Evolutionary conservation across 2,329 filamentous ascomycete species (phyloP), one percentile per base, ranked within the genome.

Genomic region (Metarhizium sp.): DNA sequence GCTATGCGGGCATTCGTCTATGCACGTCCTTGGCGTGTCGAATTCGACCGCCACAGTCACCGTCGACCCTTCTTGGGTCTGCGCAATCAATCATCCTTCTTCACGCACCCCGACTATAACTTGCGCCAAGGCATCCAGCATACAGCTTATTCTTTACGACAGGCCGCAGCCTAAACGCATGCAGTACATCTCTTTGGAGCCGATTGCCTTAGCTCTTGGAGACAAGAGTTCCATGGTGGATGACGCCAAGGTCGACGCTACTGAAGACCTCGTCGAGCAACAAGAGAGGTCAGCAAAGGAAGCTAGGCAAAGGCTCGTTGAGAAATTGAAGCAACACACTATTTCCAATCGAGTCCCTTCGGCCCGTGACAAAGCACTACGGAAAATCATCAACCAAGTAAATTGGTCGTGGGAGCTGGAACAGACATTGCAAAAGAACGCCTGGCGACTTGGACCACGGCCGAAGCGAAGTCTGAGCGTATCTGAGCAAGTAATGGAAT

Each of bases 401-500:
- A 99, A 99, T 66, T 99, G 94, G 78, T 90, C 92, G 0, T 91
- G 86, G 75, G 95, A 99, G 70, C 78, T 99, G 56, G 87, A 94
- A 59, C 80, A 85, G 62, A 76, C 96, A 43, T 76, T 99, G 61
- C 90, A 96, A 63, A 92, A 88, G 67, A 99, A 97, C 64, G 88
- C 91, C 47, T 84, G 86, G n/a, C 78, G 92, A 42, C 84, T 99
- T 51, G 88, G 91, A 0, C 83, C 87, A 42, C 83, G 92, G 38
- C 84, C 85, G 50, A 92, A 92, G 71, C 83, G 94, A 60, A 87
- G 86, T 54, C 79, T 96, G 59, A 99, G 94, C 69, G 92, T 99
- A 51, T 92, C 91, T 46, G 94, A 99, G 75, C 82, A 90, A 51
- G 89, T 99, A 3, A 92, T 95, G 7, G 91, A 96, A 71, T 96